Conservation (phyloP, 345 rosid species). For the Theobroma cacao region DNA sequence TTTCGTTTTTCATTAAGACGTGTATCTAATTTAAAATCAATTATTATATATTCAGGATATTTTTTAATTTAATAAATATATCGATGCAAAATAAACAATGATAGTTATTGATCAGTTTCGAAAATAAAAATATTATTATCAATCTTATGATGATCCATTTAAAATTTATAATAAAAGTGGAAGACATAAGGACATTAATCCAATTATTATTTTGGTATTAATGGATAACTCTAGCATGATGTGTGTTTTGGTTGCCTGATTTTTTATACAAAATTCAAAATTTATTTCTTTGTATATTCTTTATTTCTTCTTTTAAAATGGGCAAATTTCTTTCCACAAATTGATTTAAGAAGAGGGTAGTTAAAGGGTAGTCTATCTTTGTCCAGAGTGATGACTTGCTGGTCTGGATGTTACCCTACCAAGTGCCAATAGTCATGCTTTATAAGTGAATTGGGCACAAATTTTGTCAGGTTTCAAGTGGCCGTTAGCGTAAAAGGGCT, state of each 20-base stretch:
- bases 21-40: no score
- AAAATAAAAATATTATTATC: background rate
- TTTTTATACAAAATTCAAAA: background rate
- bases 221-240: background rate
- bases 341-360: slow-evolving; percentile 1
- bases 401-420: background rate
- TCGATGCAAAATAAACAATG: no score
- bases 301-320: background rate
- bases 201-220: background rate
- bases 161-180: background rate
- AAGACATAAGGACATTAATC: background rate
- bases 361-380: background rate
- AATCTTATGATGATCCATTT: background rate
- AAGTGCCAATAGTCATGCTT: background rate
- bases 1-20: no score
- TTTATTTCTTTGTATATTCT: background rate
- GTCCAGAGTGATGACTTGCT: background rate
- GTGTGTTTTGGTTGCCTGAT: background rate
- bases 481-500: background rate
- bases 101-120: background rate
- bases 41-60: no score
- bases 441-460: background rate
- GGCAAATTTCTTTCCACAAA: background rate
- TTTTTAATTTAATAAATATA: no score
- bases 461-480: background rate